Base-by-base conservation (phyloP, 2,329 filamentous ascomycete genomes). In the Didymella sp. region DNA sequence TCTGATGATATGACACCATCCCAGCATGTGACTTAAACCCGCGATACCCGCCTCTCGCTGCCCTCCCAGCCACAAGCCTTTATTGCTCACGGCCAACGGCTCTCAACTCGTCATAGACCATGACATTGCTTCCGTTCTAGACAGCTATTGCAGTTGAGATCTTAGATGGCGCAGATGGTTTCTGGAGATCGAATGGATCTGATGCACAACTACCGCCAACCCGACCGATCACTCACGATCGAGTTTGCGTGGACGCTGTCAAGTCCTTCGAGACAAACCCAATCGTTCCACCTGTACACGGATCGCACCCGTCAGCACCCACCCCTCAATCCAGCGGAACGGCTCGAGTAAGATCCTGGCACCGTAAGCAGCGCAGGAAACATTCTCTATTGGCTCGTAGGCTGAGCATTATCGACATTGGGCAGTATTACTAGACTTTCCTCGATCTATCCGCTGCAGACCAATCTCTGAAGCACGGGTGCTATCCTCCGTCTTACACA, bases 331-430 rank as follows among this genome's bases (percentile, higher is more conserved):
- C 56, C 56, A 27, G 22, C 13, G 31, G 44, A 28, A 33, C 25
- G 56, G 50, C 21, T 46, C 31, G 19, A 49, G n/a, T 33, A 22
- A 35, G 22, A 22, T 19, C 60, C 60, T 57, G 61, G 64, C 63
- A 53, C 58, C 48, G 60, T 61, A 48, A 68, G 53, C 62, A 62
- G 61, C 60, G 50, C 40, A 35, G 13, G 27, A 27, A 51, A 21
- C 53, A 37, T 49, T 27, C 5, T 30, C 25, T 17, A 45, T 51
- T 56, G 35, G 54, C 13, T 24, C 19, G 31, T 9, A 6, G 3
- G 4, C 7, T 24, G 31, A 25, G 42, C 28, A 48, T 44, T 49
- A 27, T 47, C 30, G 24, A 21, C 11, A 40, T 48, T 35, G 31
- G 54, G 44, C 54, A 44, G 48, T 31, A 40, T 27, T 19, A n/a